A percentile compares a stretch with the other conserved stretches of the same genome.
Conservation (phyloP, 2,329 filamentous ascomycete species). For the Aspergillus neoniger region DNA sequence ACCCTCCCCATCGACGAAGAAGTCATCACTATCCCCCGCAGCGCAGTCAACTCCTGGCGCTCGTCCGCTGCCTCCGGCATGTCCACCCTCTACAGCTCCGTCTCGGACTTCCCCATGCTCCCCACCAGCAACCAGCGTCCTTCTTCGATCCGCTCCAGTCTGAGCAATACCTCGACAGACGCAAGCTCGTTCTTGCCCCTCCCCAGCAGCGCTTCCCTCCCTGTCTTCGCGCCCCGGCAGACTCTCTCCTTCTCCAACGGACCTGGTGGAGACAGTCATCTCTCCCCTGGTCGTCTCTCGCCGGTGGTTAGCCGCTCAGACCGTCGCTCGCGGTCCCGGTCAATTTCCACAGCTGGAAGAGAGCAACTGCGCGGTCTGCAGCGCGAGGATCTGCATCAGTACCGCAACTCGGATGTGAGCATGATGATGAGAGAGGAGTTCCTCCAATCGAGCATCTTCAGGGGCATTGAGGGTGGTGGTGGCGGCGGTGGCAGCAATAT, state of each 20-base stretch:
- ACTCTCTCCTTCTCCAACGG: conserved; percentile 16
- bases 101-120: conserved; percentile 25
- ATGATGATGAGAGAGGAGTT: conserved; percentile 39
- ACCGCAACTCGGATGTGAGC: conserved; percentile 43
- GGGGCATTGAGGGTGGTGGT: conserved; percentile 13
- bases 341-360: conserved; percentile 31
- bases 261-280: conserved; percentile 13
- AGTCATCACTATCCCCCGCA: conserved; percentile 38
- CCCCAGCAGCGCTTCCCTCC: conserved; percentile 25
- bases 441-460: conserved; percentile 28
- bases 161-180: conserved; percentile 34
- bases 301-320: conserved; percentile 14
- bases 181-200: conserved; percentile 34
- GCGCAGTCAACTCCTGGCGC: conserved; percentile 38
- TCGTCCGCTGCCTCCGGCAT: conserved; percentile 37
- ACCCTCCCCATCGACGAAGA: conserved; percentile 36
- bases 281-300: conserved; percentile 24
- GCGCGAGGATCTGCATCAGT: conserved; percentile 37
- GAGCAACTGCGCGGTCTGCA: conserved; percentile 37
- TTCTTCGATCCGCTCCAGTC: conserved; percentile 30
- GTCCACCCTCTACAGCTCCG: conserved; percentile 32
- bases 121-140: conserved; percentile 17
- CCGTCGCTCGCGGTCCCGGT: conserved; percentile 22
- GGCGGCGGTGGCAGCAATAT: neutral
- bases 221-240: conserved; percentile 36